A percentile compares a stretch with the other conserved stretches of the same genome.
These are phyloP conservation scores for Penicillium glabrum DNA, from an alignment of 2,329 filamentous ascomycete genomes.

Conservation along the genomic window DNA sequence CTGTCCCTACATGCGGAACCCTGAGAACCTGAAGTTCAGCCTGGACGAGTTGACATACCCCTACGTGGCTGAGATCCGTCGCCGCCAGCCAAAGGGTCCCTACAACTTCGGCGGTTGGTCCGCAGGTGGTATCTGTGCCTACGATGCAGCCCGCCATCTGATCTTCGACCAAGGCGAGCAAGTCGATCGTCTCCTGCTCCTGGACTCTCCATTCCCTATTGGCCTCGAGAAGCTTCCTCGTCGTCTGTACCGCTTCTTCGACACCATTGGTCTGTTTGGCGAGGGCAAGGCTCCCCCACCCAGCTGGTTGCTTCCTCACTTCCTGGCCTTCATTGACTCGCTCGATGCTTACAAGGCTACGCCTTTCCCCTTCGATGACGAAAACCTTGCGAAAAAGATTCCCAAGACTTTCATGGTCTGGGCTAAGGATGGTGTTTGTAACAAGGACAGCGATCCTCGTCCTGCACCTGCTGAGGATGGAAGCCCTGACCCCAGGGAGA, in stretches of 20 bases:
- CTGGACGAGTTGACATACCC: constrained; percentile 37
- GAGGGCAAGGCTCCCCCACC: constrained; percentile 45
- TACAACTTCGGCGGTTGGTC: constrained; percentile 73
- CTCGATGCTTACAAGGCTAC: constrained; percentile 46
- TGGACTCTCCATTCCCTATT: constrained; percentile 66
- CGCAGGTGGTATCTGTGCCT: constrained; percentile 73
- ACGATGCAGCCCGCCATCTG: constrained; percentile 64
- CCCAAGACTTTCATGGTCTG: constrained; percentile 49
- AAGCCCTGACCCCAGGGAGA: constrained; percentile 46
- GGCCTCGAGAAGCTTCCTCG: constrained; percentile 67
- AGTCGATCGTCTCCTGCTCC: constrained; percentile 62
- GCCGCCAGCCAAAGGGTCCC: constrained; percentile 52
- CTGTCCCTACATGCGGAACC: constrained; percentile 47
- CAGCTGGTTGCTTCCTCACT: constrained; percentile 53
- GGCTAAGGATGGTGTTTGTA: constrained; percentile 51
- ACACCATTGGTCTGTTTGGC: constrained; percentile 49
- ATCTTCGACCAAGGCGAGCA: constrained; percentile 54
- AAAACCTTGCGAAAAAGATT: constrained; percentile 31
- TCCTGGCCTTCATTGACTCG: constrained; percentile 50
- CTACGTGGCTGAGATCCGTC: constrained; percentile 47
- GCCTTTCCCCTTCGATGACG: constrained; percentile 32
- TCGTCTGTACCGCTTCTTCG: constrained; percentile 52
- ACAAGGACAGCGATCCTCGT: constrained; percentile 40
- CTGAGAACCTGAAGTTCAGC: constrained; percentile 34
- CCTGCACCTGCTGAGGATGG: constrained; percentile 41